These are phyloP conservation scores for Rhodosporidiobolus odoratus DNA, from an alignment of 768 basidiomycete genomes.

Conservation along the genomic window DNA sequence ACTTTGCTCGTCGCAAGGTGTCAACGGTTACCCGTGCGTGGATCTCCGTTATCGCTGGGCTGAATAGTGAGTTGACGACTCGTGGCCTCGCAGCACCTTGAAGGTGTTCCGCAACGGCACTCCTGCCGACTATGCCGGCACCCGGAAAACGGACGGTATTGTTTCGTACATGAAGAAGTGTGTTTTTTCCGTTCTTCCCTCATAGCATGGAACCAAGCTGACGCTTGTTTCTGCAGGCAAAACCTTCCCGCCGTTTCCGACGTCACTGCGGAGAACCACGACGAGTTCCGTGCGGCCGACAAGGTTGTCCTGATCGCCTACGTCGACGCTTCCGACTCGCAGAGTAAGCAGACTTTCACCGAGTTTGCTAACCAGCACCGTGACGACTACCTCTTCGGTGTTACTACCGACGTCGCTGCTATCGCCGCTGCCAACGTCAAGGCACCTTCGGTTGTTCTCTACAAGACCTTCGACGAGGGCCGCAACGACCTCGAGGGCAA, in stretches of 20 bases:
- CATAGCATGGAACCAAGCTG: not conserved
- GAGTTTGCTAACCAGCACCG: constrained; percentile 78
- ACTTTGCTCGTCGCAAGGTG: constrained; percentile 77
- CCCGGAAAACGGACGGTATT: constrained; percentile 92
- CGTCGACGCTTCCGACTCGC: constrained; percentile 61
- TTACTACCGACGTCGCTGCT: constrained; percentile 62
- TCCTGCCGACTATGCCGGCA: constrained; percentile 72
- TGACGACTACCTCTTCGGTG: constrained; percentile 88
- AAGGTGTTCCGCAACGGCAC: constrained; percentile 87
- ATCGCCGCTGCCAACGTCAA: constrained; percentile 61
- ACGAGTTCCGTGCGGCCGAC: constrained; percentile 81
- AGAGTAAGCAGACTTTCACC: constrained; percentile 55
- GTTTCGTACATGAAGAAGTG: constrained; percentile 40
- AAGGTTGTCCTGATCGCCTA: constrained; percentile 86
- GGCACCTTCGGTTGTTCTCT: constrained; percentile 80
- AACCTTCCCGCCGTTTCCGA: constrained; percentile 85
- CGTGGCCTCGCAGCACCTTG: constrained; percentile 66
- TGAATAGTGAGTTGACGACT: not conserved
- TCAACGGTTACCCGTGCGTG: constrained; percentile 89
- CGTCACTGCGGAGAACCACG: constrained; percentile 68
- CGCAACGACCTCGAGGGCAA: constrained; percentile 45
- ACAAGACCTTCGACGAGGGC: constrained; percentile 87
- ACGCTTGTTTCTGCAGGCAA: constrained; percentile 56
- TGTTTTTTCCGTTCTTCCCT: not conserved
- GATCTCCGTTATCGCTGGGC: not conserved